A percentile compares a stretch with the other conserved stretches of the same genome.
Conservation (phyloP, 2,329 filamentous ascomycete species). For the Claviceps sp. region DNA sequence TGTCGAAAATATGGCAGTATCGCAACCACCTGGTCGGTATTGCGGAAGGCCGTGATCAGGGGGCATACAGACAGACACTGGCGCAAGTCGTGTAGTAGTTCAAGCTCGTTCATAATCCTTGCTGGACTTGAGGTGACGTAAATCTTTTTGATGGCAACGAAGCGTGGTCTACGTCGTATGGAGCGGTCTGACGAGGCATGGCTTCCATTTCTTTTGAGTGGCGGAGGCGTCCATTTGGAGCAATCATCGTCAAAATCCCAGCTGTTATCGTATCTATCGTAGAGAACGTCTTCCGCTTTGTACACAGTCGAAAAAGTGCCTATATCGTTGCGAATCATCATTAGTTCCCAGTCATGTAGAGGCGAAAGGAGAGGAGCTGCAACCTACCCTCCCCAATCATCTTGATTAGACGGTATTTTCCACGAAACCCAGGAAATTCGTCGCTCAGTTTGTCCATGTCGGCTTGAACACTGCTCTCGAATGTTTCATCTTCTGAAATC, state of each 20-base stretch:
- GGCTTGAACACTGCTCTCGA: slow-evolving; percentile 58
- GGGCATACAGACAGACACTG: slow-evolving; percentile 80
- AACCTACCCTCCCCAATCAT: slow-evolving; percentile 81
- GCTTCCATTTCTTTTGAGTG: slow-evolving; percentile 37
- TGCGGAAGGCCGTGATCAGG: slow-evolving; percentile 90
- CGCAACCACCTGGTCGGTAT: slow-evolving; percentile 88
- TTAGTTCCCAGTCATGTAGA: not conserved
- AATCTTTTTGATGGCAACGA: slow-evolving; percentile 97
- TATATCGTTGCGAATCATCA: slow-evolving; percentile 22
- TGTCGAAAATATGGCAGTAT: slow-evolving; percentile 93
- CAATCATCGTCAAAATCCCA: slow-evolving; percentile 68
- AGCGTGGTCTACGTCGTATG: slow-evolving; percentile 40
- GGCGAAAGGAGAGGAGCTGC: not conserved
- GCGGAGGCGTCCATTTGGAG: slow-evolving; percentile 56
- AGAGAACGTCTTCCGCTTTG: slow-evolving; percentile 88
- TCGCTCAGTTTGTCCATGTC: slow-evolving; percentile 80
- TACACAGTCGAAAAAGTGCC: slow-evolving; percentile 98
- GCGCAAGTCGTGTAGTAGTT: slow-evolving; percentile 77
- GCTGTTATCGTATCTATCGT: slow-evolving; percentile 69
- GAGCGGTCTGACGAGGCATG: slow-evolving; percentile 16
- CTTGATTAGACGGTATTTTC: slow-evolving; percentile 82
- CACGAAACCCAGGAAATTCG: slow-evolving; percentile 70
- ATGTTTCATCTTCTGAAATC: slow-evolving; percentile 45
- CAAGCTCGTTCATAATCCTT: slow-evolving; percentile 91
- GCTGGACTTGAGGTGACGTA: slow-evolving; percentile 93